Conservation (phyloP, 768 basidiomycete genomes). For the Pholiota molesta region DNA sequence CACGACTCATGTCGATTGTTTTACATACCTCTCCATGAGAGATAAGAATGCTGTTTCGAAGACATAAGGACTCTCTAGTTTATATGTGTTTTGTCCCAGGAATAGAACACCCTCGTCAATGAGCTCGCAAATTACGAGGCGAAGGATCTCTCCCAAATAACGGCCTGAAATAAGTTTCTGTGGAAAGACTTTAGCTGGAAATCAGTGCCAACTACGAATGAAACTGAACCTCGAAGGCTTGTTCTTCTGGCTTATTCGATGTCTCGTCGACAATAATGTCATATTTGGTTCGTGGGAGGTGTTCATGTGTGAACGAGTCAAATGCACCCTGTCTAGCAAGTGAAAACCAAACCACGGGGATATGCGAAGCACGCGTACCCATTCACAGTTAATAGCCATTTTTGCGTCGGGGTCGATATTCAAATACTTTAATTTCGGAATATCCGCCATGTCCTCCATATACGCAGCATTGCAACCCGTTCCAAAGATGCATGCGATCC, state of each 20-base stretch:
- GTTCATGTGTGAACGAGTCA: conserved; percentile 93
- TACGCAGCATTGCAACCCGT: conserved; percentile 99
- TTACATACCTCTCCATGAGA: conserved; percentile 85
- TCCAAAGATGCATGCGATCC: conserved; percentile 96
- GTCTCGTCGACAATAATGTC: conserved; percentile 90
- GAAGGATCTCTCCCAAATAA: conserved; percentile 94
- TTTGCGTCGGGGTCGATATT: conserved; percentile 64
- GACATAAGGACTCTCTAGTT: conserved; percentile 89
- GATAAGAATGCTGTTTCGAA: conserved; percentile 98
- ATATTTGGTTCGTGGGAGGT: conserved; percentile 94
- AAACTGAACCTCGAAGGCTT: conserved; percentile 78
- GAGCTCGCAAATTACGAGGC: conserved; percentile 93
- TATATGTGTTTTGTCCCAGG: conserved; percentile 98
- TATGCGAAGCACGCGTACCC: conserved; percentile 51
- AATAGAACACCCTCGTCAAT: conserved; percentile 97
- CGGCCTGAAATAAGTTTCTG: conserved; percentile 96
- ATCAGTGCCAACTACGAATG: background rate
- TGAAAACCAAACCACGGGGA: background rate
- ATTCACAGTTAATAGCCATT: conserved; percentile 98
- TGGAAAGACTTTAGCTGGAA: background rate
- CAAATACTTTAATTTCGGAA: conserved; percentile 82
- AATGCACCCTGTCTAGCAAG: conserved; percentile 80
- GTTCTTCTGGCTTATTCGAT: conserved; percentile 96
- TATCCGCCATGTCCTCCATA: conserved; percentile 87
- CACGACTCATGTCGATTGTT: background rate